These are phyloP conservation scores for Pyrenochaeta sp. DNA, from an alignment of 2,329 filamentous ascomycete genomes.

Conservation along the genomic window DNA sequence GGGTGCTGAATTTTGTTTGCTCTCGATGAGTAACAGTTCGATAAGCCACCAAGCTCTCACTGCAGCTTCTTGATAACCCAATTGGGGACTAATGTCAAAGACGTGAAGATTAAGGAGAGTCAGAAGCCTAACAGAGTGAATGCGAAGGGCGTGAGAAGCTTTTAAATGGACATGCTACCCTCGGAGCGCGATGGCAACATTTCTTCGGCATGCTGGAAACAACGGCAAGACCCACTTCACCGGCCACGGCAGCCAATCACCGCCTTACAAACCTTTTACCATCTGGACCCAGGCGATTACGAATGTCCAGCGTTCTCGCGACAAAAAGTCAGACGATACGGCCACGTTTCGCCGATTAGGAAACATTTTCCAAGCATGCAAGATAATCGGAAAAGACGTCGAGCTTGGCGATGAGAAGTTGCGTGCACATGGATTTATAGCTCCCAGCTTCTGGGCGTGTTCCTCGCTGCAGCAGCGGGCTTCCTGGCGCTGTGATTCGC, in stretches of 20 bases:
- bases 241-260: constrained; percentile 25
- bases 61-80: constrained; percentile 6
- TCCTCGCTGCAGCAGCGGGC: constrained; percentile 20
- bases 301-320: constrained; percentile 17
- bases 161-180: constrained; percentile 21
- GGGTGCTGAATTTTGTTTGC: neutral
- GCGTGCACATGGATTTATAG: neutral
- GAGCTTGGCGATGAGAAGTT: neutral
- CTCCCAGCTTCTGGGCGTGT: constrained; percentile 4
- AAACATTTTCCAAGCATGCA: constrained; percentile 2
- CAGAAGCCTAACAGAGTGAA: constrained; percentile 2
- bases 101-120: constrained; percentile 8
- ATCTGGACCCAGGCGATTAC: constrained; percentile 34
- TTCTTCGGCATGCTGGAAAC: constrained; percentile 25
- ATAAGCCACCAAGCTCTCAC: constrained; percentile 5
- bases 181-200: constrained; percentile 25
- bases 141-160: constrained; percentile 6
- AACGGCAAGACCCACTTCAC: constrained; percentile 17
- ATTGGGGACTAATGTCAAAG: constrained; percentile 14
- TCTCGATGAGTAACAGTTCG: neutral
- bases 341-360: constrained; percentile 20
- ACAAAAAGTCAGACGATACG: constrained; percentile 7
- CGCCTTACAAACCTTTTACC: neutral
- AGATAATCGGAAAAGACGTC: neutral
- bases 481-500: constrained; percentile 29